Conservation (phyloP, 2,329 filamentous ascomycete species). For the Venturia pyrina region DNA sequence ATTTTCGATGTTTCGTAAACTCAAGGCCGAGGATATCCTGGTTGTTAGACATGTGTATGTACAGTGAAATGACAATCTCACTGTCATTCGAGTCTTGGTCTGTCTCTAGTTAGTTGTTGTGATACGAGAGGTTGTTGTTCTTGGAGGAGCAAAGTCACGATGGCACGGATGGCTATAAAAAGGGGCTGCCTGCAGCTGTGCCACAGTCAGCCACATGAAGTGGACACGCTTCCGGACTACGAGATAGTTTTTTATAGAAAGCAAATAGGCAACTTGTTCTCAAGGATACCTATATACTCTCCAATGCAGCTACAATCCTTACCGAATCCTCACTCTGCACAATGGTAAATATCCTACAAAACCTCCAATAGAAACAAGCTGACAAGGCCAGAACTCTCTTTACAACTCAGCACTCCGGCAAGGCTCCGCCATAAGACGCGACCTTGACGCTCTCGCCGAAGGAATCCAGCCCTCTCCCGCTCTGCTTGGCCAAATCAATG, state of each 20-base stretch:
- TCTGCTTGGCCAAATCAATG: constrained; percentile 66
- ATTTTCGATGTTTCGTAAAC: no score
- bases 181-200: not conserved
- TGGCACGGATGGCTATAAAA: not conserved
- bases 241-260: not conserved
- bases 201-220: not conserved
- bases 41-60: no score
- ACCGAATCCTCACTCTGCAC: not conserved
- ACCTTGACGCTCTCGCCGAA: constrained; percentile 61
- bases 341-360: not conserved
- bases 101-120: no score
- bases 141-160: no score
- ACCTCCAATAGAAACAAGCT: not conserved
- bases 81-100: no score
- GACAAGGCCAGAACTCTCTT: constrained; percentile 54
- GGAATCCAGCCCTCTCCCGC: constrained; percentile 48
- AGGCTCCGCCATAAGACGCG: constrained; percentile 66
- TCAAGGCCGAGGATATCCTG: no score
- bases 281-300: not conserved
- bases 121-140: no score
- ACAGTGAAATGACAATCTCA: no score
- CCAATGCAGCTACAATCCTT: not conserved
- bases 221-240: not conserved
- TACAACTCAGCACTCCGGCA: constrained; percentile 84
- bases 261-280: not conserved